Evolutionary conservation across 257 asterid species (phyloP).

Genomic region (Forsythia viridissima): DNA sequence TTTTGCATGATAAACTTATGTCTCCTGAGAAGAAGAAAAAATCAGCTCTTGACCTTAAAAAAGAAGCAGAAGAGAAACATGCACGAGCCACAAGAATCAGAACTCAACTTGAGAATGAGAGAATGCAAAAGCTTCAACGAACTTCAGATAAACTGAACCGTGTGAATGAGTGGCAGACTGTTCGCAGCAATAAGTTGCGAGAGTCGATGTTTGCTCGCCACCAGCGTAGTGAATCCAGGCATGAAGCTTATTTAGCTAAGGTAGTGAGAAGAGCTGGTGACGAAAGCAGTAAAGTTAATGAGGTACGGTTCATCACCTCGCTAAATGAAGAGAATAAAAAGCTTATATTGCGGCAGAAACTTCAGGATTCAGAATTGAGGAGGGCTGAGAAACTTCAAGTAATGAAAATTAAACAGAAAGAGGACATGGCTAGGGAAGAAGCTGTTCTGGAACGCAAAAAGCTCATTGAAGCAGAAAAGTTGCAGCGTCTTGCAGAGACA

Average conservation of each 20-base stretch:
- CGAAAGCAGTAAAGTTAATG: slow-evolving; percentile 96
- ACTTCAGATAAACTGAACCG: slow-evolving; percentile 93
- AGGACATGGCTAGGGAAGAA: slow-evolving; percentile 97
- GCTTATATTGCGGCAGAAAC: slow-evolving; percentile 83
- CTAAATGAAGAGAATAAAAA: slow-evolving; percentile 96
- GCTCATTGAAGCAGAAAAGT: slow-evolving; percentile 94
- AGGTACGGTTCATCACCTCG: slow-evolving; percentile 96
- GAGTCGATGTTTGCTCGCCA: slow-evolving; percentile 94
- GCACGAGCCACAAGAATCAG: slow-evolving; percentile 97
- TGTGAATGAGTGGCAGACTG: slow-evolving; percentile 91
- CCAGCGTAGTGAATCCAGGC: slow-evolving; percentile 88
- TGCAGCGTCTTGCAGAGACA: slow-evolving; percentile 93
- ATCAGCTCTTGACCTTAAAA: slow-evolving; percentile 80
- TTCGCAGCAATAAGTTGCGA: slow-evolving; percentile 82
- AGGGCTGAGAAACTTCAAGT: slow-evolving; percentile 95
- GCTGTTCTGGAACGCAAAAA: slow-evolving; percentile 95
- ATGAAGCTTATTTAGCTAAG: slow-evolving; percentile 89
- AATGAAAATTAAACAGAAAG: slow-evolving; percentile 83
- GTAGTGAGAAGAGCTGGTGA: slow-evolving; percentile 99
- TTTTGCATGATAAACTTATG: slow-evolving; percentile 94
- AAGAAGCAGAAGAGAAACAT: slow-evolving; percentile 96
- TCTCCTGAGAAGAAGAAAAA: slow-evolving; percentile 96
- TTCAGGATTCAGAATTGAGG: slow-evolving; percentile 89
- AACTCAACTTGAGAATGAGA: slow-evolving; percentile 92
- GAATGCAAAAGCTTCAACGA: slow-evolving; percentile 92